phyloP scores from a whole-genome alignment of 1,284 basidiomycete genomes.

The Heterobasidion irregulare region DNA sequence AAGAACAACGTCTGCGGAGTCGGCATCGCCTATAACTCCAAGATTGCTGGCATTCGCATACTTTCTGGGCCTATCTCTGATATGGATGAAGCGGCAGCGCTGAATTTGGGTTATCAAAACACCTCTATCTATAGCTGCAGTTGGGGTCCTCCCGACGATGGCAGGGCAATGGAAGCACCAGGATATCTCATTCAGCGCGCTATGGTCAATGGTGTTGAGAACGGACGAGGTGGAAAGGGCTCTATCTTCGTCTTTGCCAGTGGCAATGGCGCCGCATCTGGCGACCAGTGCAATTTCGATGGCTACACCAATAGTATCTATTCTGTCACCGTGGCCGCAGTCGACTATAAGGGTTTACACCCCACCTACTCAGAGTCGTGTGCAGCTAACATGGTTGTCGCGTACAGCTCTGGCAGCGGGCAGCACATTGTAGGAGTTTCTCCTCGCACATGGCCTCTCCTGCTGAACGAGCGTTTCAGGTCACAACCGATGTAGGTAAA shows the following conservation, averaged over 20 bases:
- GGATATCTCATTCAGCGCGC: constrained; percentile 91
- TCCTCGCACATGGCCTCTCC: constrained; percentile 13
- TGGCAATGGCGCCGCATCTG: constrained; percentile 87
- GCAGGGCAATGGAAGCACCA: constrained; percentile 92
- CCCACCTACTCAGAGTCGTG: constrained; percentile 98
- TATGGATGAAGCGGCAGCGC: constrained; percentile 93
- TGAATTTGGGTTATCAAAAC: constrained; percentile 92
- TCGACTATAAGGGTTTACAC: constrained; percentile 89
- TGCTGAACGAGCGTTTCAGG: constrained; percentile 35
- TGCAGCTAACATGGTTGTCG: constrained; percentile 93
- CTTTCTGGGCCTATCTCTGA: constrained; percentile 96
- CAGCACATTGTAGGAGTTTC: constrained; percentile 73
- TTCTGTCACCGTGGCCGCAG: constrained; percentile 90
- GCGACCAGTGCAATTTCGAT: constrained; percentile 99
- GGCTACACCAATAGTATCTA: constrained; percentile 99
- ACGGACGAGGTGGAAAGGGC: constrained; percentile 86
- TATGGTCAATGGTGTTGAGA: constrained; percentile 89
- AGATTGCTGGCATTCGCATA: constrained; percentile 92
- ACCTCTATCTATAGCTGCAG: constrained; percentile 94
- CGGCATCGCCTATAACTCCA: constrained; percentile 88
- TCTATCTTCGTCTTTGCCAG: constrained; percentile 97
- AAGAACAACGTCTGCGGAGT: constrained; percentile 95
- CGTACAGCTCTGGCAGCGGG: constrained; percentile 94
- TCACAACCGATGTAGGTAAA: constrained; percentile 90
- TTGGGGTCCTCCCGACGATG: constrained; percentile 98